Evolutionary conservation across 2,329 filamentous ascomycete species (phyloP), one percentile per base, ranked within the genome.

Genomic region (Plectosphaerella cucumerina): DNA sequence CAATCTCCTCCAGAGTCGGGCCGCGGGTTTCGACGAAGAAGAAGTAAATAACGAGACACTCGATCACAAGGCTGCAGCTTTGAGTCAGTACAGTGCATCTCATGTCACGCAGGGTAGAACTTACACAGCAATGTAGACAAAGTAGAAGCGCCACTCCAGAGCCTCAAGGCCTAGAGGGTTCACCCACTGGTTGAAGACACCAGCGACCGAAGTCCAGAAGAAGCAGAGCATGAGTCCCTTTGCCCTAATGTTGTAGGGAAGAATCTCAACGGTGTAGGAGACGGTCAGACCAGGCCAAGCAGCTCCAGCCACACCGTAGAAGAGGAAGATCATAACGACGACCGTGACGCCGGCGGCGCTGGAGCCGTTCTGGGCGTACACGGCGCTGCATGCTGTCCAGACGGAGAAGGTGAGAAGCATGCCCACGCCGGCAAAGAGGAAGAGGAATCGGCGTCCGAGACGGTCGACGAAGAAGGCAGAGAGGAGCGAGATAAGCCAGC

Each of bases 1-100:
- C 34, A 44, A 62, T 58, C 59, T 81, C 77, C 59, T 81, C 78
- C 15, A 81, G 73, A 14, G 77, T 79, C 3, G 74, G 72, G 6
- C 77, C 77, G 47, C 70, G 72, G 6, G 78, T 82, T 62, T 82
- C 78, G 42, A 78, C 53, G 44, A 56, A 60, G 44, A 59, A 53
- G 49, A 59, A 71, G 57, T 71, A 75, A 50, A 76, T 68, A 59
- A 71, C 69, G 57, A 66, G 65, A 5, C 48, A 47, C 33, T 60
- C 56, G 3, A 60, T 47, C 1, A 75, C 52, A 22, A 56, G 17
- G 49, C 52, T 54, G 54, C 64, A 63, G 41, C 63, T 50, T 54
- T 8, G 2, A 5, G 14, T 50, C 37, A 50, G 48, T 10, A 8
- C 8, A 0, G 4, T 17, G 22, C 6, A 9, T 1, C 4, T 31